A percentile compares a stretch with the other conserved stretches of the same genome.
These are phyloP conservation scores for Colletotrichum musae DNA, from an alignment of 2,329 filamentous ascomycete species.

Conservation along the genomic window DNA sequence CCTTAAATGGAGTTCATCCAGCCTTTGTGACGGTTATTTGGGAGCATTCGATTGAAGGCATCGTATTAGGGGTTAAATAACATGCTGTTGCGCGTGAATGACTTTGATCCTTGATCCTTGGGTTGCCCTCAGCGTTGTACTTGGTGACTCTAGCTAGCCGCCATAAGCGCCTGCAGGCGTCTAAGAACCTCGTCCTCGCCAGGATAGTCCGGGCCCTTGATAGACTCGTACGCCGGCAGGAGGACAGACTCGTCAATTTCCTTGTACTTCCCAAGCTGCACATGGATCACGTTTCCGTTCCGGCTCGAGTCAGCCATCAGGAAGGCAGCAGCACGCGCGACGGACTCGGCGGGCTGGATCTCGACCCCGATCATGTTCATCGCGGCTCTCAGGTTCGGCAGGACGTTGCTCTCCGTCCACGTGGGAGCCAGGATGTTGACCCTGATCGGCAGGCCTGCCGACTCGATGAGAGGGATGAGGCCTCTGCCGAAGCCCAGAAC, in stretches of 20 bases:
- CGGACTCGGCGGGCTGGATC: constrained; percentile 60
- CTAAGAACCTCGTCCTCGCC: constrained; percentile 54
- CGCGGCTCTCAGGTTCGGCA: constrained; percentile 54
- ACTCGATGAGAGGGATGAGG: constrained; percentile 55
- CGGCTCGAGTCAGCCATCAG: constrained; percentile 64
- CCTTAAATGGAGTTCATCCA: background rate
- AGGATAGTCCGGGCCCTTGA: constrained; percentile 51
- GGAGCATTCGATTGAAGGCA: too few species aligned
- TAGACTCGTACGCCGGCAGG: constrained; percentile 50
- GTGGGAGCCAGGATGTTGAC: constrained; percentile 59
- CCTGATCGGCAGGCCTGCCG: constrained; percentile 61
- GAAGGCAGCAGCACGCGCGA: constrained; percentile 63
- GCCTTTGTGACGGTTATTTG: too few species aligned
- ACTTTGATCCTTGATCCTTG: too few species aligned
- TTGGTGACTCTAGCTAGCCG: background rate
- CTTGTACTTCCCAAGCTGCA: constrained; percentile 61
- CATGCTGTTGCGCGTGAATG: too few species aligned
- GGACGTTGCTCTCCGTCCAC: constrained; percentile 52
- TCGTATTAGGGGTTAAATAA: too few species aligned
- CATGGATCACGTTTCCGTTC: constrained; percentile 68
- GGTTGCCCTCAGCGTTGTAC: background rate
- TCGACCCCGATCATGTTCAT: constrained; percentile 56
- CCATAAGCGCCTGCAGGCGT: constrained; percentile 28
- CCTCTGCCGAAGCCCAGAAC: constrained; percentile 68
- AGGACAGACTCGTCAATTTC: constrained; percentile 67